phyloP scores from a whole-genome alignment of 2,329 filamentous ascomycete species.

The Hawksworthiomyces lignivorus region DNA sequence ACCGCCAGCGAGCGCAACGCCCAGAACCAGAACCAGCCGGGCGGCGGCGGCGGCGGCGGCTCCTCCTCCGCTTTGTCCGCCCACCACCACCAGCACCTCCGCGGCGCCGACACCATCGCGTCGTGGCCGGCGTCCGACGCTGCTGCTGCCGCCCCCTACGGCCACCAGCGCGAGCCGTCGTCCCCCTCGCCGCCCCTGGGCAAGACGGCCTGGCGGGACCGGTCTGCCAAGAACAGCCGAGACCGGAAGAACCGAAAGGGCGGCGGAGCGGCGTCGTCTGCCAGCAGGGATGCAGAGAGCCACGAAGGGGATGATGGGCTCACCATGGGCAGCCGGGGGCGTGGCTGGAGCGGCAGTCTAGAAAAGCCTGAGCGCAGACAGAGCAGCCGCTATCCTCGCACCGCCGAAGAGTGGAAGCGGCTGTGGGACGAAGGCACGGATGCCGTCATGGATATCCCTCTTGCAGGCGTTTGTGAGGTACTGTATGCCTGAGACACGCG shows the following conservation, averaged over 20 bases:
- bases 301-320: constrained; percentile 7
- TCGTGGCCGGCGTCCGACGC: constrained; percentile 1
- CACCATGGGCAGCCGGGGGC: constrained; percentile 10
- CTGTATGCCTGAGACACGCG: constrained; percentile 60
- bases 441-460: constrained; percentile 92
- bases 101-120: neutral
- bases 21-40: constrained; percentile 18
- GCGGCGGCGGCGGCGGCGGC: neutral
- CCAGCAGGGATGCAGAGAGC: constrained; percentile 23
- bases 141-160: neutral
- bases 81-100: neutral
- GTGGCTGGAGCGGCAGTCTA: constrained; percentile 1
- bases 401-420: constrained; percentile 59
- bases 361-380: too few species aligned
- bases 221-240: neutral
- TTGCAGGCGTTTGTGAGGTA: constrained; percentile 91
- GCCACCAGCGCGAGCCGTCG: constrained; percentile 13
- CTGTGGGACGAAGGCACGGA: constrained; percentile 92
- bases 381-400: neutral
- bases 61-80: neutral
- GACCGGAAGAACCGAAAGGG: constrained; percentile 28
- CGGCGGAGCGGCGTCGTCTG: constrained; percentile 25
- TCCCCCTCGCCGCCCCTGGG: constrained; percentile 14
- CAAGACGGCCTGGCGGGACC: constrained; percentile 7
- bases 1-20: constrained; percentile 15